Evolutionary conservation across 164 flowering plant species (phyloP).

Genomic region (Santalum album): DNA sequence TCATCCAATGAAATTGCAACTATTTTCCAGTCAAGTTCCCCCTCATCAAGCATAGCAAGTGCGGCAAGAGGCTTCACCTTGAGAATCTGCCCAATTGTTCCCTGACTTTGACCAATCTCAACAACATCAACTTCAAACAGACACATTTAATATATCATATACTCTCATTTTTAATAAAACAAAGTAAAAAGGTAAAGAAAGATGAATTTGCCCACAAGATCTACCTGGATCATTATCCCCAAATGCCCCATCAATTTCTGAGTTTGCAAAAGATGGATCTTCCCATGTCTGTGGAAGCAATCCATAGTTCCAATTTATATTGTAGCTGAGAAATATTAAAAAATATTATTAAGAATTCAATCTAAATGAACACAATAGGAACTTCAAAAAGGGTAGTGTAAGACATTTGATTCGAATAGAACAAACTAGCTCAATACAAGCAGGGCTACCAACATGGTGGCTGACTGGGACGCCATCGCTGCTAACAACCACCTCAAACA

Average conservation of each 20-base stretch:
- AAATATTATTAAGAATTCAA: not conserved
- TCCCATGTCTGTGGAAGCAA: slow-evolving; percentile 99
- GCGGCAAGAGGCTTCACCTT: slow-evolving; percentile 89
- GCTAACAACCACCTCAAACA: no score
- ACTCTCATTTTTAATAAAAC: not conserved
- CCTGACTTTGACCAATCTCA: slow-evolving; percentile 76
- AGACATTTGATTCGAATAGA: no score
- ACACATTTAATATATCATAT: not conserved
- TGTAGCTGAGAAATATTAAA: slow-evolving; percentile 37
- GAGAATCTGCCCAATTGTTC: slow-evolving; percentile 72
- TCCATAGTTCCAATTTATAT: slow-evolving; percentile 96
- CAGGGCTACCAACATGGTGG: no score
- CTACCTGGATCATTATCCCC: slow-evolving; percentile 92
- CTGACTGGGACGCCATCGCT: no score
- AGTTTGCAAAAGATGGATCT: slow-evolving; percentile 76
- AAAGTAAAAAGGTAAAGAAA: not conserved
- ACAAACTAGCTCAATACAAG: no score
- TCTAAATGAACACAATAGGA: no score
- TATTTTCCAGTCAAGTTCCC: slow-evolving; percentile 99
- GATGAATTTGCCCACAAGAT: not conserved
- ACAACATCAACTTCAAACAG: slow-evolving; percentile 83
- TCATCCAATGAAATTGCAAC: slow-evolving; percentile 94
- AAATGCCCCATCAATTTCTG: slow-evolving; percentile 85
- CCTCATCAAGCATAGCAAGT: slow-evolving; percentile 97
- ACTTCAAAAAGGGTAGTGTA: no score